These are phyloP conservation scores for Spirogloea muscicola DNA, from an alignment of 139 green algal species.

Conservation along the genomic window DNA sequence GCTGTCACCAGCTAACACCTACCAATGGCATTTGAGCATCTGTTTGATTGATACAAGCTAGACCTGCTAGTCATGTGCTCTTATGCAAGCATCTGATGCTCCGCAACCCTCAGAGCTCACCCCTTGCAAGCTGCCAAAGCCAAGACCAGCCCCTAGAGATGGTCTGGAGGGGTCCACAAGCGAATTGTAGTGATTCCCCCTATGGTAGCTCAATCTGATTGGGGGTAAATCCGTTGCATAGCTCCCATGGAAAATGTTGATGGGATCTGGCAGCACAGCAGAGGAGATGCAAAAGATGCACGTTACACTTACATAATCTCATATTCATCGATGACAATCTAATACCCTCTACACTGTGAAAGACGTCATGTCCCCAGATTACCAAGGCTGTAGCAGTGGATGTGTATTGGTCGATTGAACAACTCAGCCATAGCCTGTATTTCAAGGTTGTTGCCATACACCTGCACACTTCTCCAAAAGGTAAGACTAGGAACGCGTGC, in stretches of 20 bases:
- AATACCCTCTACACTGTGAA: no score
- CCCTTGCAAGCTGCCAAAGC: slow-evolving; percentile 22
- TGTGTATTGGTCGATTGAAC: slow-evolving; percentile 42
- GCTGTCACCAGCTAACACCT: no score
- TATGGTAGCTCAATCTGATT: slow-evolving; percentile 28
- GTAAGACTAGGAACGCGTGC: no score
- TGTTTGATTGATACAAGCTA: no score
- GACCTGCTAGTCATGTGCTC: no score
- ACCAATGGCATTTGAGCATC: no score
- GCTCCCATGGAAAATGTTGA: slow-evolving; percentile 40
- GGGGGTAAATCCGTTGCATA: slow-evolving; percentile 31
- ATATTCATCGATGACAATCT: no score
- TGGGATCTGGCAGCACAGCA: slow-evolving; percentile 35
- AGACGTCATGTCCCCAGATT: no score
- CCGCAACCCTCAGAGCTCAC: neutral
- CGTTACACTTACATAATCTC: no score
- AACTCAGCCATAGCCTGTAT: slow-evolving; percentile 43
- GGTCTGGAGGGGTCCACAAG: slow-evolving; percentile 30
- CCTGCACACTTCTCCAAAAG: no score
- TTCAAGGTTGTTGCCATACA: slow-evolving; percentile 44
- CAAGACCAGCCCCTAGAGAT: slow-evolving; percentile 20
- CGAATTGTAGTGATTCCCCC: slow-evolving; percentile 44
- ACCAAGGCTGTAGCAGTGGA: slow-evolving; percentile 40
- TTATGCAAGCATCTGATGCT: neutral
- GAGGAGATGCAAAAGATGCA: no score